phyloP scores from a whole-genome alignment of 1,284 basidiomycete genomes.

The Heterobasidion irregulare region DNA sequence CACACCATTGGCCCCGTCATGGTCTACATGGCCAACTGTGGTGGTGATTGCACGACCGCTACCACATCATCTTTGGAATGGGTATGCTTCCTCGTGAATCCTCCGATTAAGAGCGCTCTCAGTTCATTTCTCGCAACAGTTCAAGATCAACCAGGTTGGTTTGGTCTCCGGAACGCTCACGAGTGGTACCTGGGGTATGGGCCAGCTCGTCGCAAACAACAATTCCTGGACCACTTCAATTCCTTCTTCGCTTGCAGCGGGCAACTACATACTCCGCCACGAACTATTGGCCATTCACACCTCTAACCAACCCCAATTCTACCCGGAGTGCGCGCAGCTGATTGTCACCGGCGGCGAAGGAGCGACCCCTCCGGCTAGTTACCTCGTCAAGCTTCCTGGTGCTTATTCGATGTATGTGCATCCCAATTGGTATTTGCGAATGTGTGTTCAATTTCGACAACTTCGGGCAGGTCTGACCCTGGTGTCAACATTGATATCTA shows the following conservation, averaged over 20 bases:
- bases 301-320: conserved; percentile 27
- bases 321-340: conserved; percentile 31
- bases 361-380: conserved; percentile 20
- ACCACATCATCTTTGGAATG: conserved; percentile 25
- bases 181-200: conserved; percentile 23
- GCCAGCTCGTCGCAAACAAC: conserved; percentile 25
- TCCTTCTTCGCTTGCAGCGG: conserved; percentile 23
- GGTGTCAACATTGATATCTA: conserved; percentile 28
- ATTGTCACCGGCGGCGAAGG: conserved; percentile 25
- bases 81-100: conserved; percentile 13
- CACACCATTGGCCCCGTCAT: conserved; percentile 24
- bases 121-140: conserved; percentile 14
- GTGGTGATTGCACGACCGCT: conserved; percentile 24
- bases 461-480: conserved; percentile 20
- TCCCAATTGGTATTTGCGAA: background rate
- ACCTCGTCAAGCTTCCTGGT: conserved; percentile 29
- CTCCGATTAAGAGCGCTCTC: background rate
- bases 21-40: conserved; percentile 29
- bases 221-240: conserved; percentile 30
- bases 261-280: conserved; percentile 29
- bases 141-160: conserved; percentile 31
- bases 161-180: conserved; percentile 26
- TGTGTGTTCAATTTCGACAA: background rate
- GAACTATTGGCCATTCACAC: conserved; percentile 26
- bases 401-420: conserved; percentile 20